Percentiles rank a stretch among this genome's conserved stretches.
These are phyloP conservation scores for Thalassiosira mediterranea DNA, from an alignment of 352 stramenopile species.

Conservation along the genomic window DNA sequence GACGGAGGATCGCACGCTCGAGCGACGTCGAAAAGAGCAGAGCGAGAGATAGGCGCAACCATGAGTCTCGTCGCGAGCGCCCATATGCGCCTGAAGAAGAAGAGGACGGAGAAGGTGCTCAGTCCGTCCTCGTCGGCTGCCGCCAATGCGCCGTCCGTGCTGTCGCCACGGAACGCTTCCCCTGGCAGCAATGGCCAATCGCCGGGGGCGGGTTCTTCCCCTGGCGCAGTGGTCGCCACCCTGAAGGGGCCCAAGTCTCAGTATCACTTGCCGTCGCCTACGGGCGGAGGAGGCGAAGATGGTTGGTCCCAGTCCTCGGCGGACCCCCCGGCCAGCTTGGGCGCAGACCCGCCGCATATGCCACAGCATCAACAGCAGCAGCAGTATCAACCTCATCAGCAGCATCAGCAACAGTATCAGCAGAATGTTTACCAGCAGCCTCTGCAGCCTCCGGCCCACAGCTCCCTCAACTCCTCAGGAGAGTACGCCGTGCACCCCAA, in stretches of 20 bases:
- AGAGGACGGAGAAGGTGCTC: constrained; percentile 13
- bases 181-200: neutral
- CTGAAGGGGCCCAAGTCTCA: constrained; percentile 3
- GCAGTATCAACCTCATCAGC: constrained; percentile 1
- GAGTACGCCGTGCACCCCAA: too few relatives aligned
- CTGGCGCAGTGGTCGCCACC: neutral
- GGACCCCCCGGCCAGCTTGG: neutral
- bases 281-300: neutral
- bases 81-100: constrained; percentile 56
- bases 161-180: constrained; percentile 4
- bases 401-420: constrained; percentile 15
- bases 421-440: too few relatives aligned
- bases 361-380: too few relatives aligned
- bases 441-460: too few relatives aligned
- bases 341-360: too few relatives aligned
- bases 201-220: neutral
- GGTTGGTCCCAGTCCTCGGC: neutral
- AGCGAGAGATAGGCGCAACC: too few relatives aligned
- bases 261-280: neutral
- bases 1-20: too few relatives aligned
- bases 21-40: too few relatives aligned
- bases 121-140: constrained; percentile 7
- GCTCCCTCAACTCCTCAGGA: too few relatives aligned
- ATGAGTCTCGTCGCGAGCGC: constrained; percentile 54
- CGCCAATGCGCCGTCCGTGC: constrained; percentile 2